A percentile compares a stretch with the other conserved stretches of the same genome.
These are phyloP conservation scores for Fulvia fulva DNA, from an alignment of 2,329 filamentous ascomycete genomes.

Conservation along the genomic window DNA sequence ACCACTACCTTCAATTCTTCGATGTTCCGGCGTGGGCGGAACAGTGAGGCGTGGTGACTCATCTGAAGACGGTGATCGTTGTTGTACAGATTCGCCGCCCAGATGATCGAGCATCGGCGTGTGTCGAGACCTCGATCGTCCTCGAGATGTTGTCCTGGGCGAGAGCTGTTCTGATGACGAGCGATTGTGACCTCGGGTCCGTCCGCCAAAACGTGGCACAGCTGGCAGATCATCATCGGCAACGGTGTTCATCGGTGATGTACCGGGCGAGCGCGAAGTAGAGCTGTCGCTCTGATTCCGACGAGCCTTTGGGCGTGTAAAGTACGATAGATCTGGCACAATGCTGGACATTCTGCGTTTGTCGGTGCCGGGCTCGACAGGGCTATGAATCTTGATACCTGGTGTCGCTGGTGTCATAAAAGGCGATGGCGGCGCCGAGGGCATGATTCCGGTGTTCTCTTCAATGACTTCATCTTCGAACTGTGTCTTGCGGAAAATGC, in stretches of 20 bases:
- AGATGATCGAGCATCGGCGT: slow-evolving; percentile 6
- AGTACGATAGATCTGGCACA: slow-evolving; percentile 19
- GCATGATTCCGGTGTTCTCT: background rate
- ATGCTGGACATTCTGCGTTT: slow-evolving; percentile 7
- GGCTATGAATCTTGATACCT: slow-evolving; percentile 14
- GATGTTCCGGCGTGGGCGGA: background rate
- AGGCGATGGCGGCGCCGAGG: background rate
- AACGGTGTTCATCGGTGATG: slow-evolving; percentile 4
- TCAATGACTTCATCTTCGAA: slow-evolving; percentile 11
- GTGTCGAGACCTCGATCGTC: background rate
- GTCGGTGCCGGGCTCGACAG: slow-evolving; percentile 1
- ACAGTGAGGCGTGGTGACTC: background rate
- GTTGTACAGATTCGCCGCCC: background rate
- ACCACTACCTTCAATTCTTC: background rate
- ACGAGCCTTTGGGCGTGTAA: slow-evolving; percentile 6
- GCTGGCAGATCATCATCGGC: background rate
- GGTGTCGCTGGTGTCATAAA: slow-evolving; percentile 3
- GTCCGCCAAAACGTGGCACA: background rate
- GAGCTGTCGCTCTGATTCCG: slow-evolving; percentile 11
- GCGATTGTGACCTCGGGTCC: slow-evolving; percentile 11
- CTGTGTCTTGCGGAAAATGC: slow-evolving; percentile 16
- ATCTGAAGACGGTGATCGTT: background rate
- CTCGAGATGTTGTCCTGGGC: slow-evolving; percentile 11
- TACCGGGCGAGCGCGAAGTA: slow-evolving; percentile 6
- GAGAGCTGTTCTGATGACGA: slow-evolving; percentile 23